phyloP scores from a whole-genome alignment of 768 basidiomycete species.

The Serendipita sp. region DNA sequence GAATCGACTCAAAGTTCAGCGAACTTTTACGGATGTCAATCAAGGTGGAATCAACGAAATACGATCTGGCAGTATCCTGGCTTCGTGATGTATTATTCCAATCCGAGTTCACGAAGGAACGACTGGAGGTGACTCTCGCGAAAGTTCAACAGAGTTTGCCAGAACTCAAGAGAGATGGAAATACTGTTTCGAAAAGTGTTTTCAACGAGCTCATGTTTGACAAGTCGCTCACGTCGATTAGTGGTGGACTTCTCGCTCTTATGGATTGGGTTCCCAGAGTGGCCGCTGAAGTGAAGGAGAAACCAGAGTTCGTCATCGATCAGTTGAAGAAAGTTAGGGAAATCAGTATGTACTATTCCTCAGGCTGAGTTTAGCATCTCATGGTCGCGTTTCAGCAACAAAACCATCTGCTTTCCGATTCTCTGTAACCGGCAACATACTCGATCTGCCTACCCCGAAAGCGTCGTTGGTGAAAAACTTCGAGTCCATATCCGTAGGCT shows the following conservation, averaged over 20 bases:
- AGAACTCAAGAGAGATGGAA: constrained; percentile 79
- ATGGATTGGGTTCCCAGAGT: constrained; percentile 67
- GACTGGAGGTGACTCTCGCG: constrained; percentile 66
- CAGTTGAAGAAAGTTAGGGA: constrained; percentile 62
- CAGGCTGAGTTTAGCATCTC: neutral
- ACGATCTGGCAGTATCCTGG: constrained; percentile 75
- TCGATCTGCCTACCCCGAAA: constrained; percentile 51
- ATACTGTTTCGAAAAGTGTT: constrained; percentile 57
- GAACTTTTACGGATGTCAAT: constrained; percentile 62
- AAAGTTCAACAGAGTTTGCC: constrained; percentile 85
- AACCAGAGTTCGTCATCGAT: constrained; percentile 52
- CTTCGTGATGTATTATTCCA: constrained; percentile 64
- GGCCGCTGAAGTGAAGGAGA: constrained; percentile 49
- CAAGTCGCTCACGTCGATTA: constrained; percentile 51
- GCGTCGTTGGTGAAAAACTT: constrained; percentile 65
- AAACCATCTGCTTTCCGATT: constrained; percentile 73
- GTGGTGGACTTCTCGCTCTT: constrained; percentile 52
- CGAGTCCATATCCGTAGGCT: constrained; percentile 38
- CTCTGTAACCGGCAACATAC: constrained; percentile 76
- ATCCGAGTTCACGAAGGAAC: constrained; percentile 59
- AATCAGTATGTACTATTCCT: constrained; percentile 31
- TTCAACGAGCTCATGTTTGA: constrained; percentile 50
- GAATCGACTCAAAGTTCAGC: constrained; percentile 45
- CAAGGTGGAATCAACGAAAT: constrained; percentile 68
- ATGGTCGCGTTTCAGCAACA: constrained; percentile 38